Evolutionary conservation across 441 rosid genomes (phyloP).

Genomic region (Mallotus japonicus): DNA sequence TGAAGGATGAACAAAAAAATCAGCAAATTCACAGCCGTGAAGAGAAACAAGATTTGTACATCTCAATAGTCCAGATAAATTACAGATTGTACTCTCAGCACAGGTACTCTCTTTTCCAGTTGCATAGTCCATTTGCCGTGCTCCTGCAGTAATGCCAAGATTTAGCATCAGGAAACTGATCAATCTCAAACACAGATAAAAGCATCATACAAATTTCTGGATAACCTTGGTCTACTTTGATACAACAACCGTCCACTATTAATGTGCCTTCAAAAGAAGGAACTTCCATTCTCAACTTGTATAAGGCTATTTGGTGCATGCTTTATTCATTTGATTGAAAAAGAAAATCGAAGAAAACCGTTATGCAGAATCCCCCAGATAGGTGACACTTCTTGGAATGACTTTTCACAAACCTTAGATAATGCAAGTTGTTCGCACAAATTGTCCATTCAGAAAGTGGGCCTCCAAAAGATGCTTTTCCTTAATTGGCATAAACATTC

Average conservation of each 20-base stretch:
- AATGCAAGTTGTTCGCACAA: not conserved
- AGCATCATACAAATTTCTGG: not conserved
- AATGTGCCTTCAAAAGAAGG: too few species aligned
- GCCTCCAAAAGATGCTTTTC: not conserved
- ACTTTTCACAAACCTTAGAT: constrained; percentile 11
- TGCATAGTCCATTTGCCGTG: not conserved
- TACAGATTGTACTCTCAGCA: too few species aligned
- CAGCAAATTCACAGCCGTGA: not conserved
- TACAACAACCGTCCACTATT: too few species aligned
- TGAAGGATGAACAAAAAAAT: not conserved
- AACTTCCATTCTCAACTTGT: too few species aligned
- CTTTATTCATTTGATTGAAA: not conserved
- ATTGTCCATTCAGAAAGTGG: constrained; percentile 2
- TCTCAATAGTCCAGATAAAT: not conserved
- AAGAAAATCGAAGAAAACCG: too few species aligned
- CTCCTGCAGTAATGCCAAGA: not conserved
- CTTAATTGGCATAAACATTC: constrained; percentile 61
- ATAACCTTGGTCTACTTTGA: not conserved
- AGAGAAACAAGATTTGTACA: not conserved
- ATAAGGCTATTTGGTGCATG: not conserved
- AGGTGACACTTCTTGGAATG: not conserved
- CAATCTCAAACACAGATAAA: not conserved
- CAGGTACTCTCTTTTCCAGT: too few species aligned
- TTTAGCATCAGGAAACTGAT: constrained; percentile 5
- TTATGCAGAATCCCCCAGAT: not conserved